phyloP scores from a whole-genome alignment of 495 filamentous ascomycete species.

The Neurospora sp. region DNA sequence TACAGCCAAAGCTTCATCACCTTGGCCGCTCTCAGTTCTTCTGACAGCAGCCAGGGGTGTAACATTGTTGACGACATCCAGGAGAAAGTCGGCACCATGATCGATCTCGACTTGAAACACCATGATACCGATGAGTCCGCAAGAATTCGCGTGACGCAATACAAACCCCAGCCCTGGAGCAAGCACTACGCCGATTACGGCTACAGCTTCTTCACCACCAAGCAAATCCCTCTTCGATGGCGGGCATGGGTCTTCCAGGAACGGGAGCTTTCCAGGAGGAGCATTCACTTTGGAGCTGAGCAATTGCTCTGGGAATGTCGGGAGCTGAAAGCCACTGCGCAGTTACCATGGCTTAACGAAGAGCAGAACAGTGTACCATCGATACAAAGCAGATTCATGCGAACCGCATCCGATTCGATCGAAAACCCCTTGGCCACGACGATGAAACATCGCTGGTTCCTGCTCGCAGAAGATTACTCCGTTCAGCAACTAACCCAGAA shows the following conservation, averaged over 20 bases:
- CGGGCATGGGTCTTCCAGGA: slow-evolving; percentile 29
- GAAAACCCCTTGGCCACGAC: background rate
- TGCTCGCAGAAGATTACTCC: slow-evolving; percentile 11
- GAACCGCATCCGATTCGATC: background rate
- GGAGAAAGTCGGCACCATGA: background rate
- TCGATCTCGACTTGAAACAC: background rate
- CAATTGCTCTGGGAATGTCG: slow-evolving; percentile 26
- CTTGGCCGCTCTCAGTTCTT: background rate
- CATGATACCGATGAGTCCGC: too few relatives aligned
- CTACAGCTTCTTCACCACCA: background rate
- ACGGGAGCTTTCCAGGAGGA: slow-evolving; percentile 18
- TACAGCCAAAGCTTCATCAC: background rate
- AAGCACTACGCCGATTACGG: background rate
- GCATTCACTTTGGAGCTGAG: slow-evolving; percentile 14
- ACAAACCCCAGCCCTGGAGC: background rate
- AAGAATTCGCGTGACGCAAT: background rate
- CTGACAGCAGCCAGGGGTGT: background rate
- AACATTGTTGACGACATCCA: background rate
- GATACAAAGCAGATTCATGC: background rate
- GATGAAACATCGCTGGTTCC: slow-evolving; percentile 10
- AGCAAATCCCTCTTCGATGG: background rate
- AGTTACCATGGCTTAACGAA: background rate
- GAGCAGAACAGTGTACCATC: too few relatives aligned
- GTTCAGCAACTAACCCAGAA: slow-evolving; percentile 4
- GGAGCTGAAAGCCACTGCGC: background rate